Conservation (phyloP, 2,329 filamentous ascomycete genomes). For the Albifimbria verrucaria region DNA sequence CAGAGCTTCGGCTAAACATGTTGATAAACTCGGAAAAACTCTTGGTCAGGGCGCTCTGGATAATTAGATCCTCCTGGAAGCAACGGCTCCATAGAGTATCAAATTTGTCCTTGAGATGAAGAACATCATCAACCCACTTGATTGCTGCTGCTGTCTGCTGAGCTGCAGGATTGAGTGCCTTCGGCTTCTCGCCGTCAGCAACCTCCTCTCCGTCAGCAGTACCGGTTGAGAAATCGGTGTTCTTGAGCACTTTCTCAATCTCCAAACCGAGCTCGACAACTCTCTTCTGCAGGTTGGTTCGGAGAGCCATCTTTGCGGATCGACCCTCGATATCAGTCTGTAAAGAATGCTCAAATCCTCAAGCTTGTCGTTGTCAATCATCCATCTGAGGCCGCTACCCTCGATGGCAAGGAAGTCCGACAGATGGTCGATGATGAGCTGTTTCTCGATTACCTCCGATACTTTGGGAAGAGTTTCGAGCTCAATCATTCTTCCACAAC, state of each 20-base stretch:
- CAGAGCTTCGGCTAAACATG: conserved; percentile 76
- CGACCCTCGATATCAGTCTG: conserved; percentile 72
- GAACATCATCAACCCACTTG: conserved; percentile 91
- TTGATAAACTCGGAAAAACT: conserved; percentile 96
- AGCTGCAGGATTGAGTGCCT: conserved; percentile 50
- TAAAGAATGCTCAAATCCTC: conserved; percentile 81
- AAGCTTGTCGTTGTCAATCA: conserved; percentile 86
- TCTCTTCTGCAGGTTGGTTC: conserved; percentile 66
- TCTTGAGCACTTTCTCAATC: conserved; percentile 67
- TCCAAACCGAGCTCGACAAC: conserved; percentile 78
- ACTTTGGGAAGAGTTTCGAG: conserved; percentile 70
- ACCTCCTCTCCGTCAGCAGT: conserved; percentile 44
- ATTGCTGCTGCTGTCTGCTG: conserved; percentile 85
- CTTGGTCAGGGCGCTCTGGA: conserved; percentile 79
- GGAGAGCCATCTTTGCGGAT: conserved; percentile 70
- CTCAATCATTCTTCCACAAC: conserved; percentile 80
- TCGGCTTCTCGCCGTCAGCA: conserved; percentile 36
- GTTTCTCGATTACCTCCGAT: conserved; percentile 70
- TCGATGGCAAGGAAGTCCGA: conserved; percentile 81
- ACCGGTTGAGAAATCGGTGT: conserved; percentile 49
- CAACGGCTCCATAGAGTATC: conserved; percentile 72
- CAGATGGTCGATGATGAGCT: conserved; percentile 75
- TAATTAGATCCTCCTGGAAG: conserved; percentile 69
- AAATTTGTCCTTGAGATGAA: conserved; percentile 84
- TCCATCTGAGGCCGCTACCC: conserved; percentile 75